phyloP scores from a whole-genome alignment of 169 alveolate species.

The Eimeria acervulina region DNA sequence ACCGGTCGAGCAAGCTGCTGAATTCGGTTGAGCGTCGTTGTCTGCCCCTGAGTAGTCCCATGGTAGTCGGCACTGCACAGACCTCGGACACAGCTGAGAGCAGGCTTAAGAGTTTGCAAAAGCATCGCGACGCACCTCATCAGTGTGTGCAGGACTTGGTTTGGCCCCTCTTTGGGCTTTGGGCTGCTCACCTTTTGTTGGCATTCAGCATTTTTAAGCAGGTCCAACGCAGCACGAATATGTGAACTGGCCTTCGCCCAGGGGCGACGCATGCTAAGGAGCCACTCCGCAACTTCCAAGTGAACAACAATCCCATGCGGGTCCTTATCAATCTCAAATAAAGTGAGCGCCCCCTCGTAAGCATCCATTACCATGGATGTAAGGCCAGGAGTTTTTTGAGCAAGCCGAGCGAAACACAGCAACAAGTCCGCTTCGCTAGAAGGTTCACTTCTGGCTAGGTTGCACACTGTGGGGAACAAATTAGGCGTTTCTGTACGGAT shows the following conservation, averaged over 20 bases:
- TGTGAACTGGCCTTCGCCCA: constrained; percentile 59
- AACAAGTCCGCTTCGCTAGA: constrained; percentile 71
- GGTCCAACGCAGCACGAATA: constrained; percentile 64
- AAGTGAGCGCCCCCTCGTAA: constrained; percentile 48
- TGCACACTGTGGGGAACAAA: constrained; percentile 50
- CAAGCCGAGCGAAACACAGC: constrained; percentile 69
- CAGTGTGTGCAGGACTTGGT: not conserved
- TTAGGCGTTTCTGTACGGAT: constrained; percentile 37
- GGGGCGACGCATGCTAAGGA: constrained; percentile 58
- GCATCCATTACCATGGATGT: constrained; percentile 48
- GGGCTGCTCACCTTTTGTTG: constrained; percentile 10
- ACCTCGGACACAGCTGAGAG: not conserved
- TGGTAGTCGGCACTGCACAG: constrained; percentile 47
- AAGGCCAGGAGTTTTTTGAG: constrained; percentile 1
- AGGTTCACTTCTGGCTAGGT: constrained; percentile 23
- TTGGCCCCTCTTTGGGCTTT: not conserved
- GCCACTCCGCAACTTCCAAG: constrained; percentile 72
- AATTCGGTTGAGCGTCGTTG: not conserved
- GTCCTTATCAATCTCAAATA: constrained; percentile 16
- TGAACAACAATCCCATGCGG: constrained; percentile 56
- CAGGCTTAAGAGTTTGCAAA: not conserved
- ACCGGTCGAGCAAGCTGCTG: constrained; percentile 34
- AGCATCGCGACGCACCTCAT: not conserved
- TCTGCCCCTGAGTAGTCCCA: constrained; percentile 7
- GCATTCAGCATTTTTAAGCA: not conserved